phyloP scores from a whole-genome alignment of 2,329 filamentous ascomycete genomes.

The Colletotrichum sidae region DNA sequence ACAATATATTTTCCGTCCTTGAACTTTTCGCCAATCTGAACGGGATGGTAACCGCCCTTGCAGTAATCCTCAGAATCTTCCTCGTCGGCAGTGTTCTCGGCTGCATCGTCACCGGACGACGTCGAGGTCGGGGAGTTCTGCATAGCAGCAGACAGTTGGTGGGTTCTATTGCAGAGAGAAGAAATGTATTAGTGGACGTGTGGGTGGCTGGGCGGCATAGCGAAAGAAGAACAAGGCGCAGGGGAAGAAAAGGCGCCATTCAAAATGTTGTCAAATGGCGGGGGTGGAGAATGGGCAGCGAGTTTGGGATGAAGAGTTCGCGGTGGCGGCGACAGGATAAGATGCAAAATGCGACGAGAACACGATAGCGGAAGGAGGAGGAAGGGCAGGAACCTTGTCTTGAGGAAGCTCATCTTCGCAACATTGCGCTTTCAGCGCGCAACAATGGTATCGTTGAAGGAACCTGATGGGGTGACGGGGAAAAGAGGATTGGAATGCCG shows the following conservation, averaged over 20 bases:
- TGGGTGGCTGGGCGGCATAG: not conserved
- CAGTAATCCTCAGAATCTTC: constrained; percentile 99
- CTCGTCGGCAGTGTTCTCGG: constrained; percentile 95
- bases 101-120: constrained; percentile 83
- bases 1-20: constrained; percentile 98
- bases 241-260: constrained; percentile 13
- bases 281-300: constrained; percentile 35
- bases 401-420: constrained; percentile 57
- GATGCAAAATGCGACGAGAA: constrained; percentile 25
- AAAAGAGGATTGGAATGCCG: constrained; percentile 31
- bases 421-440: constrained; percentile 48
- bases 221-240: not conserved
- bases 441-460: constrained; percentile 14
- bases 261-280: constrained; percentile 26
- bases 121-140: constrained; percentile 81
- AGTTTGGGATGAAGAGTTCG: constrained; percentile 30
- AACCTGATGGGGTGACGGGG: not conserved
- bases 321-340: constrained; percentile 11
- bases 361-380: constrained; percentile 10
- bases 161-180: constrained; percentile 57
- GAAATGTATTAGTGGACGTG: constrained; percentile 6
- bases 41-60: constrained; percentile 98
- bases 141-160: constrained; percentile 66
- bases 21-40: constrained; percentile 94
- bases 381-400: constrained; percentile 51